Conservation (phyloP, 345 rosid genomes). For the Aquilaria sinensis region DNA sequence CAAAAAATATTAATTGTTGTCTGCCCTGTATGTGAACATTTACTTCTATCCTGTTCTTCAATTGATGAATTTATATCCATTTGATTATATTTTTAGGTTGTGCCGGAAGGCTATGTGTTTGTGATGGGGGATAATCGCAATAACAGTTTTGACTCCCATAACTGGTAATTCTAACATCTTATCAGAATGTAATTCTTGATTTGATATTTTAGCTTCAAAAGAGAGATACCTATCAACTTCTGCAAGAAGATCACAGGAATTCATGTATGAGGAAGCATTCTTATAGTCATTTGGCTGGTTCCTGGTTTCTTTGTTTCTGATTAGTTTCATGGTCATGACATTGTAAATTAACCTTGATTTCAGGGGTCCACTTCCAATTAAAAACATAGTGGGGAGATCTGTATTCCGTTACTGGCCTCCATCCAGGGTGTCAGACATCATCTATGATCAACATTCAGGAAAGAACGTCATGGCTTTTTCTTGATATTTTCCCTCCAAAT, state of each 20-base stretch:
- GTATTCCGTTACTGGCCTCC: slow-evolving; percentile 82
- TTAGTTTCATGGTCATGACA: background rate
- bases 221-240: background rate
- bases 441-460: slow-evolving; percentile 25
- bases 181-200: background rate
- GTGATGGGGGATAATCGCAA: slow-evolving; percentile 96
- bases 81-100: slow-evolving; percentile 41
- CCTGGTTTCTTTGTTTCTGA: background rate
- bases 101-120: slow-evolving; percentile 80
- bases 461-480: slow-evolving; percentile 36
- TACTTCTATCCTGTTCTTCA: background rate
- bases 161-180: slow-evolving; percentile 49
- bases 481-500: slow-evolving; percentile 23
- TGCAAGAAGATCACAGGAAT: background rate
- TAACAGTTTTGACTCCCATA: slow-evolving; percentile 83
- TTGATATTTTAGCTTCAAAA: no score
- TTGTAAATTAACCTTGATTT: slow-evolving; percentile 6
- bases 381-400: slow-evolving; percentile 63
- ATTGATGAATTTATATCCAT: background rate
- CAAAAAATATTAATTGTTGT: no score
- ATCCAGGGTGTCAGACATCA: slow-evolving; percentile 53
- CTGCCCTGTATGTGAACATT: no score
- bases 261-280: slow-evolving; percentile 1
- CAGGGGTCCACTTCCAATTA: slow-evolving; percentile 85
- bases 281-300: background rate